Conservation (phyloP, 106 monocot species). For the Dioscorea alata region DNA sequence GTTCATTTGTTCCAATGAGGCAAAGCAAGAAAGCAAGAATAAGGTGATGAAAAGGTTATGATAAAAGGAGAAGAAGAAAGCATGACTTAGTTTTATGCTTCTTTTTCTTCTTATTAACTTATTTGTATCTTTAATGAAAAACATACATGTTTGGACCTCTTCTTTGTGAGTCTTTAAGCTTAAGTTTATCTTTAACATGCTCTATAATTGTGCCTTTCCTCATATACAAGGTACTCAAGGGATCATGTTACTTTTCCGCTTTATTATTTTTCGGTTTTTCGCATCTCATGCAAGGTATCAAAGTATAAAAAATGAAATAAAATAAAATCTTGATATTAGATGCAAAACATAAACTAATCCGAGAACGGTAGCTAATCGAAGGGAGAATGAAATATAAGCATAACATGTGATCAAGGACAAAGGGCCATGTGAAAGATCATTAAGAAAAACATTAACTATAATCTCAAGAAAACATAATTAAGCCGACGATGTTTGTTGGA, state of each 20-base stretch:
- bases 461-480: too few relatives aligned
- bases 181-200: not conserved
- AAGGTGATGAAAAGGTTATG: too few relatives aligned
- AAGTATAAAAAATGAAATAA: too few relatives aligned
- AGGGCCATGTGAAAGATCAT: constrained; percentile 43
- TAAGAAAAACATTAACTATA: not conserved
- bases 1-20: not conserved
- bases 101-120: too few relatives aligned
- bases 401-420: constrained; percentile 41
- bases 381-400: constrained; percentile 18
- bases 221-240: not conserved
- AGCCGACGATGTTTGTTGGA: too few relatives aligned
- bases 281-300: too few relatives aligned
- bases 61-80: too few relatives aligned
- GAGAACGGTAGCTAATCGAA: constrained; percentile 20
- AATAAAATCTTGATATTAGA: too few relatives aligned
- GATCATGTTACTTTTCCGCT: not conserved
- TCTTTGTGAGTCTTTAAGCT: not conserved
- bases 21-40: not conserved
- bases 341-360: not conserved
- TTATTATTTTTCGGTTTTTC: too few relatives aligned
- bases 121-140: too few relatives aligned
- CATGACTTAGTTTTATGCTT: too few relatives aligned
- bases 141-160: too few relatives aligned
- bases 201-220: not conserved